A percentile compares a stretch with the other conserved stretches of the same genome.
These are phyloP conservation scores for Colletotrichum sansevieriae DNA, from an alignment of 2,329 filamentous ascomycete species.

Conservation along the genomic window DNA sequence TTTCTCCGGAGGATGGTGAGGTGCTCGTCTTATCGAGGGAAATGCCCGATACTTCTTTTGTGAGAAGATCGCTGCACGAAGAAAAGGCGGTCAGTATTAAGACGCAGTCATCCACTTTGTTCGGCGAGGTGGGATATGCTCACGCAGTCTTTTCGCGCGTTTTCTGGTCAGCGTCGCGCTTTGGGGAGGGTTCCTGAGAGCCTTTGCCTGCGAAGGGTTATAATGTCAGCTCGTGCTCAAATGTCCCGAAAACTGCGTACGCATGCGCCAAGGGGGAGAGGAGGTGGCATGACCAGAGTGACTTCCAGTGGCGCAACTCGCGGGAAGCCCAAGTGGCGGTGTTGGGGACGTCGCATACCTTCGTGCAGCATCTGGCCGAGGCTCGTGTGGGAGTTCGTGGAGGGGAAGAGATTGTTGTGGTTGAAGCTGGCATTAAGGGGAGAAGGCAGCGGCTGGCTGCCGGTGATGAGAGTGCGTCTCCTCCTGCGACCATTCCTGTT, in stretches of 20 bases:
- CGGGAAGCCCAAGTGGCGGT: conserved; percentile 7
- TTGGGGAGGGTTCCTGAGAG: conserved; percentile 62
- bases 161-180: conserved; percentile 75
- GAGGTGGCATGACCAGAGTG: neutral
- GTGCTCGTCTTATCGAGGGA: conserved; percentile 82
- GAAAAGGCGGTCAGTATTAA: conserved; percentile 32
- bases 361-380: conserved; percentile 88
- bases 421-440: conserved; percentile 94
- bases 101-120: conserved; percentile 9
- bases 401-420: conserved; percentile 77
- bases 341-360: conserved; percentile 62
- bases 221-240: conserved; percentile 21
- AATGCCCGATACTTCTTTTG: conserved; percentile 93
- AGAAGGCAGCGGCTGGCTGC: conserved; percentile 94
- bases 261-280: neutral
- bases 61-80: conserved; percentile 81
- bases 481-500: conserved; percentile 92
- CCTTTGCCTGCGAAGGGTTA: conserved; percentile 49
- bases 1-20: conserved; percentile 69
- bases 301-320: conserved; percentile 16
- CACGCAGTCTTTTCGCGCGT: conserved; percentile 95
- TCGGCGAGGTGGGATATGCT: conserved; percentile 53
- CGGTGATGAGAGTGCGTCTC: conserved; percentile 93
- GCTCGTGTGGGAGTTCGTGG: conserved; percentile 77
- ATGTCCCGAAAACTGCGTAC: neutral